Evolutionary conservation across 2,329 filamentous ascomycete species (phyloP).

Genomic region (Coleophoma eucalyptorum): DNA sequence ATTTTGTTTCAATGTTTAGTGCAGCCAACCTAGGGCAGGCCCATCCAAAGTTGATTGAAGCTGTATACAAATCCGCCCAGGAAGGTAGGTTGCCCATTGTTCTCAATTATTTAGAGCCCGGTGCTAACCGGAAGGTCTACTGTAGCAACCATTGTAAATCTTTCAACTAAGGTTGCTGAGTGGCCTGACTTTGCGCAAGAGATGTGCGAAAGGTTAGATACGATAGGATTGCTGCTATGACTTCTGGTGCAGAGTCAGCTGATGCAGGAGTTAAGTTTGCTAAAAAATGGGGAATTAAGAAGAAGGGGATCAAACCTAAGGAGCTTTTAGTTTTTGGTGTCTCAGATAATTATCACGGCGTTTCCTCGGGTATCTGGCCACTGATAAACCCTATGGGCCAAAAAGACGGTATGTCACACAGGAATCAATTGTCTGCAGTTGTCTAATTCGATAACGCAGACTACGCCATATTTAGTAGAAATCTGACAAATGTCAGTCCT

Average conservation of each 20-base stretch:
- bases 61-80: not conserved
- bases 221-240: conserved; percentile 2
- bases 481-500: conserved; percentile 2
- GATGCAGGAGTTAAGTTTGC: conserved; percentile 1
- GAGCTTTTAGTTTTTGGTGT: conserved; percentile 2
- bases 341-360: not conserved
- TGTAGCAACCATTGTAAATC: not conserved
- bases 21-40: conserved; percentile 1
- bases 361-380: conserved; percentile 1
- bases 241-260: conserved; percentile 2
- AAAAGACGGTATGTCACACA: not conserved
- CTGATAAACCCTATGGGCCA: not conserved
- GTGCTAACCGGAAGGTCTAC: not conserved
- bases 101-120: not conserved
- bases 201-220: conserved; percentile 2
- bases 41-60: conserved; percentile 1
- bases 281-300: not conserved
- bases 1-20: conserved; percentile 4
- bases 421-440: not conserved
- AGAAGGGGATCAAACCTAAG: not conserved
- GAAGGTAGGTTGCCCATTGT: not conserved
- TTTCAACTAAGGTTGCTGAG: not conserved
- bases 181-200: not conserved
- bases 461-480: not conserved
- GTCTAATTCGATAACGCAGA: not conserved